Conservation (phyloP, 2,329 filamentous ascomycete genomes). For the Kalmusia sp. region DNA sequence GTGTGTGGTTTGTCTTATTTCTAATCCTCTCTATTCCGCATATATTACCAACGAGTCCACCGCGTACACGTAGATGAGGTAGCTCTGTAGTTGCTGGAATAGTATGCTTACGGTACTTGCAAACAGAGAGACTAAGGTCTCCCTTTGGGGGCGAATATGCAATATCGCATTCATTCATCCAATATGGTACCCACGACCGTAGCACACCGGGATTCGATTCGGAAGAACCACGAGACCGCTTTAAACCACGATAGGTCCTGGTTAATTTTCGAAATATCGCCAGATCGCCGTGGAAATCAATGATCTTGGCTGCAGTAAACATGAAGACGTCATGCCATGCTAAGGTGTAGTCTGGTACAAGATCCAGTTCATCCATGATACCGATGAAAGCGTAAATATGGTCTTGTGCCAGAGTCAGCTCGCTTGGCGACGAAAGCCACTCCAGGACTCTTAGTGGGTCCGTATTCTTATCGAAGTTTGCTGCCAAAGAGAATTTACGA, state of each 20-base stretch:
- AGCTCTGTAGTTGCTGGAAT: not conserved
- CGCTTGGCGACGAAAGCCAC: not conserved
- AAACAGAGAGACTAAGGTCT: not conserved
- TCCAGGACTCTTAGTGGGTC: not conserved
- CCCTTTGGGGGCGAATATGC: not conserved
- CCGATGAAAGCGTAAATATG: constrained; percentile 1
- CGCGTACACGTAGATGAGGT: not conserved
- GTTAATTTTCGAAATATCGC: not conserved
- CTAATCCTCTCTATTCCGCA: not conserved
- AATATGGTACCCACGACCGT: not conserved
- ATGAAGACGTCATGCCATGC: not conserved
- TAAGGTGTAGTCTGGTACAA: not conserved
- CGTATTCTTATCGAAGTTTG: not conserved
- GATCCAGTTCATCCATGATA: not conserved
- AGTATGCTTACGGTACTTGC: not conserved
- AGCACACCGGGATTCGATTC: not conserved
- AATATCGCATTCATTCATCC: not conserved
- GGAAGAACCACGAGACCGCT: not conserved
- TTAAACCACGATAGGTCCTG: not conserved
- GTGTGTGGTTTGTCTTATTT: not conserved
- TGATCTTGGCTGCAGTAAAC: not conserved
- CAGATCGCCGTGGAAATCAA: not conserved
- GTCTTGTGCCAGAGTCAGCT: not conserved
- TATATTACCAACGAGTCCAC: not conserved
- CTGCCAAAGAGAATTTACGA: too few species aligned